These are phyloP conservation scores for Tubosaeta sp. DNA, from an alignment of 768 basidiomycete species.

Conservation along the genomic window DNA sequence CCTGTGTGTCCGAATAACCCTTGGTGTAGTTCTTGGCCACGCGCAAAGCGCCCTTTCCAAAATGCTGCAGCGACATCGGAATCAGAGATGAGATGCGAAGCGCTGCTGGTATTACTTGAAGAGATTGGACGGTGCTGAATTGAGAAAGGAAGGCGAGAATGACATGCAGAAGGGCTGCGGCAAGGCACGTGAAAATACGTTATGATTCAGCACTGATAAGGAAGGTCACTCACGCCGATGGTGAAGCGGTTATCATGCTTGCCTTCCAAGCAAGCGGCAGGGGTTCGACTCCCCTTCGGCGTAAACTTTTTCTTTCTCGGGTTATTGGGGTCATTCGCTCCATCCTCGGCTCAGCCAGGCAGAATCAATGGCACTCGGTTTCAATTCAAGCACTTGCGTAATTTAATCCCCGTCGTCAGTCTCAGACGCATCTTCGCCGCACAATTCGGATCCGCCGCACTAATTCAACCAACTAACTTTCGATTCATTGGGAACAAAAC, in stretches of 20 bases:
- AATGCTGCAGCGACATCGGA: constrained; percentile 60
- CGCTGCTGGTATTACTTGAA: not conserved
- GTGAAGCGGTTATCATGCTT: constrained; percentile 94
- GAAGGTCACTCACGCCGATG: constrained; percentile 44
- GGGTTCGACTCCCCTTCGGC: constrained; percentile 75
- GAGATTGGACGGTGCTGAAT: constrained; percentile 12
- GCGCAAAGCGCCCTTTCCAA: constrained; percentile 80
- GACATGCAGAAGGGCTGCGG: constrained; percentile 10
- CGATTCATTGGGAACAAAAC: not conserved
- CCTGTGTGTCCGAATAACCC: constrained; percentile 91
- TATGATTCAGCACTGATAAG: constrained; percentile 3
- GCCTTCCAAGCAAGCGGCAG: constrained; percentile 79
- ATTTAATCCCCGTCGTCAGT: not conserved
- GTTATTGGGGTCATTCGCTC: not conserved
- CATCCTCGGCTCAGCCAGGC: no score
- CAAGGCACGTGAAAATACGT: not conserved
- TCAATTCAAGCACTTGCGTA: not conserved
- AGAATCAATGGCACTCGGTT: no score
- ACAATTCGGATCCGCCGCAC: not conserved
- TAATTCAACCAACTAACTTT: no score
- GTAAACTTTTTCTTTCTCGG: constrained; percentile 11
- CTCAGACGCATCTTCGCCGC: not conserved
- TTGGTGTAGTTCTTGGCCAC: constrained; percentile 96
- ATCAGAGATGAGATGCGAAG: not conserved
- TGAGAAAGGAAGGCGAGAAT: not conserved